phyloP scores from a whole-genome alignment of 2,329 filamentous ascomycete species.

The Talaromyces piceae region DNA sequence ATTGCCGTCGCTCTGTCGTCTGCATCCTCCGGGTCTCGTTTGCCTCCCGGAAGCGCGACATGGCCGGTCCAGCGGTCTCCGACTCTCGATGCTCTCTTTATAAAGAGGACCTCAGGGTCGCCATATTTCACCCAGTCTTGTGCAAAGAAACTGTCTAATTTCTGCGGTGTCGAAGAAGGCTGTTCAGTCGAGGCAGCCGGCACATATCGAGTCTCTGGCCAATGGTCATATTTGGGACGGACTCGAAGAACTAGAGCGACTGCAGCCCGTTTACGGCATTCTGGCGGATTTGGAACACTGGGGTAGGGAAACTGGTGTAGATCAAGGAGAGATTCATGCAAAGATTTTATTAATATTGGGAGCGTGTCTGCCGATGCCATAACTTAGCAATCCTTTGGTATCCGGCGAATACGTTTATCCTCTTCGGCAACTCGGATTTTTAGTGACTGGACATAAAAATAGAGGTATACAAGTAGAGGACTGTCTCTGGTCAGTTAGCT shows the following conservation, averaged over 20 bases:
- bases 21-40: constrained; percentile 56
- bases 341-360: constrained; percentile 18
- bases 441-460: no score
- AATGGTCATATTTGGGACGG: constrained; percentile 50
- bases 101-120: constrained; percentile 62
- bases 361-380: constrained; percentile 1
- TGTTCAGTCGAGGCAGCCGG: constrained; percentile 12
- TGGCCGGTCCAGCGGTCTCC: constrained; percentile 65
- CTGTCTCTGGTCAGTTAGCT: no score
- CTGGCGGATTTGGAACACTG: constrained; percentile 39
- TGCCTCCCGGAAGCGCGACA: constrained; percentile 61
- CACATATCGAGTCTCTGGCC: constrained; percentile 31
- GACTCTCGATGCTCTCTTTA: constrained; percentile 57
- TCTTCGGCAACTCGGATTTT: not conserved
- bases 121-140: constrained; percentile 60
- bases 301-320: constrained; percentile 33
- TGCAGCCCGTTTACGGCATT: constrained; percentile 53
- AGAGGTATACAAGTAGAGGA: no score
- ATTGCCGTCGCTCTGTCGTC: constrained; percentile 57
- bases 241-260: constrained; percentile 59
- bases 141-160: constrained; percentile 52
- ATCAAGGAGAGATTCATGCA: constrained; percentile 26
- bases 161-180: constrained; percentile 26
- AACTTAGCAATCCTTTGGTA: not conserved
- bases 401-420: not conserved